Base-by-base conservation (phyloP, 768 basidiomycete species). In the Suillus discolor region DNA sequence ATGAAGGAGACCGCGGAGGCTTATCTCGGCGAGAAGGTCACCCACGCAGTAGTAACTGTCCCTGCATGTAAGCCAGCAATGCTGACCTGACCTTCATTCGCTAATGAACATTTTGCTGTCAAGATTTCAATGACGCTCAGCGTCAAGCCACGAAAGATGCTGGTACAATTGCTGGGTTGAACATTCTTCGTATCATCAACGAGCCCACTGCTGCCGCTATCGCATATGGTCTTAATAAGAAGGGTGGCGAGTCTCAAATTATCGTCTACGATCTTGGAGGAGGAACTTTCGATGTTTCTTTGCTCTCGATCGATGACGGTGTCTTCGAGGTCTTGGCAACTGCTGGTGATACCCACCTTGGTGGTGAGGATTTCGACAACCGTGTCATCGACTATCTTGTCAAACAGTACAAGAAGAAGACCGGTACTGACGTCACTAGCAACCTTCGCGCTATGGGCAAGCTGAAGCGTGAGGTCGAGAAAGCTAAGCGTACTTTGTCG, bases 1-100 rank as follows among this genome's bases (percentile, higher is more conserved):
- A 98, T 99, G 97, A 98, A 97, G 86, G 97, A 99, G 84, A 99
- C 95, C 34, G 97, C 97, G 65, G 97, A 98, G 85, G 92, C 96
- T 20, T 98, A 97, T 81, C 92, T 99, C 66, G 96, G 96, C 72
- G 87, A 94, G 74, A 92, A 93, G 79, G 96, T 99, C 76, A 95
- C 95, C 66, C 94, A 99, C 78, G 96, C 97, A 66, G 96, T 99
- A 60, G 94, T 99, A 76, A 98, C 97, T 59, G 97, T 99, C 77
- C 97, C 97, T 57, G 96, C 96, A 64, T 97, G 91, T 92, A 67
- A 68, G 89, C 6, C 41, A 36, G 25, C 31, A 16, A 57, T 28
- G 15, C 4, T 6, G 36, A 77, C 20, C 53, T 45, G 0, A 15
- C 23, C 6, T 28, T 5, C 18, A 45, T 5, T 6, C 47, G 25